Base-by-base conservation (phyloP, 805 yeast species). In the Ogataea paraovalis region DNA sequence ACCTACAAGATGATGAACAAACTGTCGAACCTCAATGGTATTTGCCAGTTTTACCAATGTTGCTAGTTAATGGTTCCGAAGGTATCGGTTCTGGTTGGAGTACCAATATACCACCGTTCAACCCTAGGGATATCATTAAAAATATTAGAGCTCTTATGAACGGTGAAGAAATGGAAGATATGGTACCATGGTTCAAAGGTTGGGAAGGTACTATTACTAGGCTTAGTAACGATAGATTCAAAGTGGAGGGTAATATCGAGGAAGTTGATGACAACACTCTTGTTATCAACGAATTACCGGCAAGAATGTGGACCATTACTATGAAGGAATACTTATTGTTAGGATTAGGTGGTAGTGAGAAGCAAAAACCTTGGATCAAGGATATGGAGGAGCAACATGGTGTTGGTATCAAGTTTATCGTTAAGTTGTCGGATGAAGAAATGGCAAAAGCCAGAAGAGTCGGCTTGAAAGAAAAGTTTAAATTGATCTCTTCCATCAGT, bases 71-170 rank as follows among this genome's bases (percentile, higher is more conserved):
- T 62, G 99, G 99, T 48, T 77, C 92, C 8, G 99, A 94, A 68
- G 99, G 99, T 71, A 94, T 94, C 65, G 99, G 99, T 52, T 91
- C 99, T 41, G 99, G 99, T 55, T 94, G 98, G 97, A 87, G 96
- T 54, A 90, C 98, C 1, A 82, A 80, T 51, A 85, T 94, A 53
- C 99, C 99, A 1, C 82, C 87, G 37, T 92, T 79, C 69, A 90
- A 94, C 63, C 99, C 99, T 0, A 58, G 65, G 13, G 98, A 92
- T 61, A 73, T 94, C 50, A 89, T 89, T 22, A 70, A 67, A 2
- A 94, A 94, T 58, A 71, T 94, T 28, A 79, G 80, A 49, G 79
- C 78, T 37, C 62, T 94, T 57, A 82, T 94, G 89, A 71, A 74
- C 18, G 86, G 81, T 9, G 85, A 88, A 58, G 86, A 80, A 32